Percentiles rank a stretch among this genome's conserved stretches.
Evolutionary conservation across 257 asterid species (phyloP).

Genomic region (Avicennia marina): DNA sequence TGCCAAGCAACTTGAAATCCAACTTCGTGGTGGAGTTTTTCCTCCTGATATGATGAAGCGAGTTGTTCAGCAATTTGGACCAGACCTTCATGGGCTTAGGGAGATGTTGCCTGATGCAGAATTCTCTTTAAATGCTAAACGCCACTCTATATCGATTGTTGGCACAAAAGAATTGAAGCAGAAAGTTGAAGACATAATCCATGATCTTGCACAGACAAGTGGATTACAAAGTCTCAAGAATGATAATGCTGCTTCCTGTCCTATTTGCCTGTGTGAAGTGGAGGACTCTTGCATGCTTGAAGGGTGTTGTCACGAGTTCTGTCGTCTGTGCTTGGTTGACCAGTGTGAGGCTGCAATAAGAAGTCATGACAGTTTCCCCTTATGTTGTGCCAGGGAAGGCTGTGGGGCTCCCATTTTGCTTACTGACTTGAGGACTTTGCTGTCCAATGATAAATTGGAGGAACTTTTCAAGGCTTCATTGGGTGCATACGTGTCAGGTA

Average conservation of each 20-base stretch:
- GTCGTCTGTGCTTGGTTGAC: slow-evolving; percentile 69
- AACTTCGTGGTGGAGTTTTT: slow-evolving; percentile 50
- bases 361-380: slow-evolving; percentile 58
- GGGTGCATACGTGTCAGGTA: slow-evolving; percentile 61
- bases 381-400: slow-evolving; percentile 44
- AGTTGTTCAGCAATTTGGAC: slow-evolving; percentile 74
- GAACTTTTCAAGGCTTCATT: slow-evolving; percentile 82
- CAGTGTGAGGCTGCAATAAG: slow-evolving; percentile 74
- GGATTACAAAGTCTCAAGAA: slow-evolving; percentile 24
- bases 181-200: slow-evolving; percentile 48
- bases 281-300: slow-evolving; percentile 69
- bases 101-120: slow-evolving; percentile 65
- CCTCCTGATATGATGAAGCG: slow-evolving; percentile 93
- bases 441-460: slow-evolving; percentile 55
- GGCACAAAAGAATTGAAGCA: slow-evolving; percentile 67
- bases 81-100: slow-evolving; percentile 71
- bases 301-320: slow-evolving; percentile 60
- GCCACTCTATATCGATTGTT: slow-evolving; percentile 52
- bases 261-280: slow-evolving; percentile 77
- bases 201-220: slow-evolving; percentile 38
- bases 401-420: slow-evolving; percentile 54
- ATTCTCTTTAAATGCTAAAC: slow-evolving; percentile 46
- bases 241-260: slow-evolving; percentile 40
- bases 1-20: slow-evolving; percentile 70
- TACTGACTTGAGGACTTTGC: slow-evolving; percentile 52